Percentiles rank a stretch among this genome's conserved stretches.
Conservation (phyloP, 1,139 yeast species). For the Suhomyces wounanorum region DNA sequence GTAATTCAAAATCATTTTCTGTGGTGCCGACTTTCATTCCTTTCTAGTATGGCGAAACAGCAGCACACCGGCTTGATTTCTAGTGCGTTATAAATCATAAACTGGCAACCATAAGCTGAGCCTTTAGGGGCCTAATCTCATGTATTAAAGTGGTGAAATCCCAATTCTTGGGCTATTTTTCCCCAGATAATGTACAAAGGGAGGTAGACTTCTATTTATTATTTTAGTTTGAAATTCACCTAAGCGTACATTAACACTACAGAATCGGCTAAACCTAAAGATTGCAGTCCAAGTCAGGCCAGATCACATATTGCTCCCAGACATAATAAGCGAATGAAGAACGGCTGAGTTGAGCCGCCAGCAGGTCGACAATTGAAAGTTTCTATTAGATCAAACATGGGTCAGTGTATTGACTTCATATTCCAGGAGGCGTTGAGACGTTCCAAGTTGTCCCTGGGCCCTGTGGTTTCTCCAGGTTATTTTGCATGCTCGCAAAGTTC, state of each 20-base stretch:
- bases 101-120: not conserved
- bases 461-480: not conserved
- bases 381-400: no score
- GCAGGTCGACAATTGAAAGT: not conserved
- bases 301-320: not conserved
- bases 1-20: not conserved
- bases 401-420: no score
- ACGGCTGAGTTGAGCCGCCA: slow-evolving; percentile 1
- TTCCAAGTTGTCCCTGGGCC: not conserved
- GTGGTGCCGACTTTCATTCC: not conserved
- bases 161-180: not conserved
- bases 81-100: no score
- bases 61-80: no score
- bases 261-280: slow-evolving; percentile 8
- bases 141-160: not conserved
- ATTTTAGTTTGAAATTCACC: slow-evolving; percentile 3
- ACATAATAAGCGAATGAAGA: not conserved
- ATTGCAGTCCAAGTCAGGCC: slow-evolving; percentile 1
- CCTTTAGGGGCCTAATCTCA: not conserved
- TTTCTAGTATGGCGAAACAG: no score
- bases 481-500: not conserved
- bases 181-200: not conserved
- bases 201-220: slow-evolving; percentile 1
- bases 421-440: not conserved
- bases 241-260: slow-evolving; percentile 5